Evolutionary conservation across 2,329 filamentous ascomycete species (phyloP).

Genomic region (Parafenestella ontariensis): DNA sequence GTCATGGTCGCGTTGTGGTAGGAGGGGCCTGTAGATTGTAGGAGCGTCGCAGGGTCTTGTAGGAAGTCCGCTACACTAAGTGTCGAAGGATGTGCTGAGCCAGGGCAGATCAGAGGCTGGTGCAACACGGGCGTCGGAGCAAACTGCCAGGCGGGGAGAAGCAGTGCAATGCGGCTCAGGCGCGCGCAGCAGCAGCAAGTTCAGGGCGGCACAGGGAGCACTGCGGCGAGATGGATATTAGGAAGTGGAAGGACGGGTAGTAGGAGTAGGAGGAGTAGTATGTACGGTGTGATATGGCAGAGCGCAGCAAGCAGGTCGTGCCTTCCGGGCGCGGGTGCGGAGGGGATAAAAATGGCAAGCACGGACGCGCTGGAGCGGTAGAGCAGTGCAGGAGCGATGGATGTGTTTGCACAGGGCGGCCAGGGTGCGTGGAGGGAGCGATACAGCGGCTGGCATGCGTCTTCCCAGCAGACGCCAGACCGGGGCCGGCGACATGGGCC

Average conservation of each 20-base stretch:
- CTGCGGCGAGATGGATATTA: conserved; percentile 8
- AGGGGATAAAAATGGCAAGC: conserved; percentile 32
- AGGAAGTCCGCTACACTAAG: conserved; percentile 44
- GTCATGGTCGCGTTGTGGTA: conserved; percentile 51
- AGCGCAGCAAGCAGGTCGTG: conserved; percentile 14
- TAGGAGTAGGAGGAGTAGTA: not conserved
- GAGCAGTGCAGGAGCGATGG: not conserved
- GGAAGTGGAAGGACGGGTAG: conserved; percentile 5
- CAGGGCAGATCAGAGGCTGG: conserved; percentile 34
- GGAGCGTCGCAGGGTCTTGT: conserved; percentile 45
- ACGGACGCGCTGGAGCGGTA: conserved; percentile 13
- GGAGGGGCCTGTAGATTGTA: conserved; percentile 39
- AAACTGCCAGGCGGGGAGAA: conserved; percentile 7
- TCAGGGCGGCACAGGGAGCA: too few relatives aligned
- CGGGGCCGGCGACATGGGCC: conserved; percentile 18
- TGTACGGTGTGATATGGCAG: too few relatives aligned
- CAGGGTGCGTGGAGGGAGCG: not conserved
- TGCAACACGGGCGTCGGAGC: conserved; percentile 26
- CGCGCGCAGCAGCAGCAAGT: not conserved
- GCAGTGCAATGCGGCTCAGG: conserved; percentile 5
- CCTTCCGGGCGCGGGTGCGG: conserved; percentile 21
- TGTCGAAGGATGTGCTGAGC: conserved; percentile 43
- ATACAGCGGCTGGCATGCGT: conserved; percentile 21
- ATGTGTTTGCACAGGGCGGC: conserved; percentile 1
- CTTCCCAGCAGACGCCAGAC: conserved; percentile 18